Evolutionary conservation across 2,329 filamentous ascomycete species (phyloP).

Genomic region (Aspergillus felis): DNA sequence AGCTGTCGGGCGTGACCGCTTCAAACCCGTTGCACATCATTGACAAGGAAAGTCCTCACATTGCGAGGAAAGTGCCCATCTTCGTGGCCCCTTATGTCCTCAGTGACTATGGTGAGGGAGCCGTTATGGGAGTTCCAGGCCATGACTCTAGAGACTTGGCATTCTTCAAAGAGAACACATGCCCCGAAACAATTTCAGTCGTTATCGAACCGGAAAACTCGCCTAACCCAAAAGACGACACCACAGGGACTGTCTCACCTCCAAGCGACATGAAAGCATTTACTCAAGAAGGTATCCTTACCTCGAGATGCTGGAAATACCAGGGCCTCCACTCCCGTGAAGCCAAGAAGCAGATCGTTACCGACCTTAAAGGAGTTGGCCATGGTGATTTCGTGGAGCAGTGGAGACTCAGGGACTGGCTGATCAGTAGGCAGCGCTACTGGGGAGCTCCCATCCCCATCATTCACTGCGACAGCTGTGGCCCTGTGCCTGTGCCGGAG

Average conservation of each 20-base stretch:
- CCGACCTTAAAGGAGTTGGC: slow-evolving; percentile 45
- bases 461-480: slow-evolving; percentile 73
- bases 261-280: slow-evolving; percentile 53
- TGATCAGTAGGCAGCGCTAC: slow-evolving; percentile 87
- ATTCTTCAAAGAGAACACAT: slow-evolving; percentile 72
- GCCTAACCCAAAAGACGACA: slow-evolving; percentile 5
- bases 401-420: slow-evolving; percentile 83
- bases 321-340: slow-evolving; percentile 60
- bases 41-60: slow-evolving; percentile 44
- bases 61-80: slow-evolving; percentile 58
- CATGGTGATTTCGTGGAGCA: slow-evolving; percentile 63
- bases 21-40: slow-evolving; percentile 62
- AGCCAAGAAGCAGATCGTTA: slow-evolving; percentile 59
- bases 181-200: slow-evolving; percentile 56
- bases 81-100: slow-evolving; percentile 83
- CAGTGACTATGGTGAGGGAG: slow-evolving; percentile 79
- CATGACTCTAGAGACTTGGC: slow-evolving; percentile 75
- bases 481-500: slow-evolving; percentile 72
- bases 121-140: slow-evolving; percentile 87
- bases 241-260: slow-evolving; percentile 16
- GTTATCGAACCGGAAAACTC: slow-evolving; percentile 54
- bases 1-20: slow-evolving; percentile 58
- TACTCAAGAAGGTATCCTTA: slow-evolving; percentile 64
- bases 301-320: slow-evolving; percentile 61
- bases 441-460: slow-evolving; percentile 92